Conservation (phyloP, 2,329 filamentous ascomycete species). For the Phoma sp. region DNA sequence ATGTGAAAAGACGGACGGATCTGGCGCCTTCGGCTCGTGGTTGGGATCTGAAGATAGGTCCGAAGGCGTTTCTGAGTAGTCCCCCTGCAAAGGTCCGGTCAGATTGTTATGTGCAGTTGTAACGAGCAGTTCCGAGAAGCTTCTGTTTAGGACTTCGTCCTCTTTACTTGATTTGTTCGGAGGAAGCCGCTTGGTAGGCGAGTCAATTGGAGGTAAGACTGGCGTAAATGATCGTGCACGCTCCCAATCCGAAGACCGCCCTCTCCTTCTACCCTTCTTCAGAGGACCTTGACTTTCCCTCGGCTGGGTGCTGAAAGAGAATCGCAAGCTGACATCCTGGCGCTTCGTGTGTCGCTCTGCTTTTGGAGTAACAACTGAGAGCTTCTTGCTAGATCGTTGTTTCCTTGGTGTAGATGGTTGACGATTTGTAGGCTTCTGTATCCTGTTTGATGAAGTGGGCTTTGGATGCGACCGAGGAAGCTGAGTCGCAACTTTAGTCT, state of each 20-base stretch:
- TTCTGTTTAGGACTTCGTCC: conserved; percentile 12
- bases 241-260: not conserved
- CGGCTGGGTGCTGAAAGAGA: conserved; percentile 22
- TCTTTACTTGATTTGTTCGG: conserved; percentile 4
- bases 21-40: conserved; percentile 8
- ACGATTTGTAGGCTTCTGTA: conserved; percentile 9
- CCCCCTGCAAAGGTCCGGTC: conserved; percentile 7
- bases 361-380: conserved; percentile 9
- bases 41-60: conserved; percentile 9
- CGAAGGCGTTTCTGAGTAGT: conserved; percentile 8
- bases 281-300: conserved; percentile 4
- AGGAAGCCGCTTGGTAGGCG: conserved; percentile 8
- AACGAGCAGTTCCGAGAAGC: conserved; percentile 14
- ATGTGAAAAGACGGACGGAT: conserved; percentile 19
- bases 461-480: not conserved
- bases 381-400: conserved; percentile 3
- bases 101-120: conserved; percentile 12
- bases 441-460: not conserved
- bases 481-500: not conserved
- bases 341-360: conserved; percentile 7
- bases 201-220: conserved; percentile 6
- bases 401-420: conserved; percentile 11
- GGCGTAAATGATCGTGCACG: not conserved
- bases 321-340: conserved; percentile 22
- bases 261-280: conserved; percentile 15